phyloP scores from a whole-genome alignment of 805 yeast species.

The Saccharomyces mikatae region DNA sequence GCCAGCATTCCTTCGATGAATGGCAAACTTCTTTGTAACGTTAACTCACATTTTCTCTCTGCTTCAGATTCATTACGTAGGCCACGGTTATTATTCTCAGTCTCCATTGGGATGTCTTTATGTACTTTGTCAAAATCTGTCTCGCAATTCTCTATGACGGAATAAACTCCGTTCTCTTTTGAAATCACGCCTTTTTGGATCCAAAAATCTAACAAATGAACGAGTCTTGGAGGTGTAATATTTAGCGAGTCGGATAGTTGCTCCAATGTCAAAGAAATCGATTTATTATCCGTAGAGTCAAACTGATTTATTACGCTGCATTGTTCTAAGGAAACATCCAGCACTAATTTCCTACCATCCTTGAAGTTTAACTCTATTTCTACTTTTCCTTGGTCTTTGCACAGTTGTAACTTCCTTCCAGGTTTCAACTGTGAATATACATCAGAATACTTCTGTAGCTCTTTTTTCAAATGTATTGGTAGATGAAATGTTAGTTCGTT shows the following conservation, averaged over 20 bases:
- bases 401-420: slow-evolving; percentile 51
- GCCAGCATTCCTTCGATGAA: slow-evolving; percentile 49
- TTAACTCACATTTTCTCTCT: background rate
- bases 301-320: slow-evolving; percentile 57
- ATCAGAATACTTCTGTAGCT: slow-evolving; percentile 31
- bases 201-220: slow-evolving; percentile 52
- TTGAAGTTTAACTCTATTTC: slow-evolving; percentile 49
- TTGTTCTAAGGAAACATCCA: slow-evolving; percentile 58
- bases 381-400: slow-evolving; percentile 56
- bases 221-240: slow-evolving; percentile 37
- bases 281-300: slow-evolving; percentile 14
- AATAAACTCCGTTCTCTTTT: slow-evolving; percentile 24
- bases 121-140: background rate
- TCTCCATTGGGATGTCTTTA: background rate
- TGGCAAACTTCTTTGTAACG: slow-evolving; percentile 33
- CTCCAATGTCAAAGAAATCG: slow-evolving; percentile 24
- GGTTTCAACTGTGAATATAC: slow-evolving; percentile 39
- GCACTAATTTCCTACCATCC: slow-evolving; percentile 31
- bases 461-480: slow-evolving; percentile 15
- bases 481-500: slow-evolving; percentile 29
- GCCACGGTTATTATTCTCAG: background rate
- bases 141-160: background rate
- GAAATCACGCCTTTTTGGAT: slow-evolving; percentile 45
- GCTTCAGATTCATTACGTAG: background rate
- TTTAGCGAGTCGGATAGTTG: slow-evolving; percentile 32